Base-by-base conservation (phyloP, 2,329 filamentous ascomycete genomes). In the Sclerotinia nivalis region DNA sequence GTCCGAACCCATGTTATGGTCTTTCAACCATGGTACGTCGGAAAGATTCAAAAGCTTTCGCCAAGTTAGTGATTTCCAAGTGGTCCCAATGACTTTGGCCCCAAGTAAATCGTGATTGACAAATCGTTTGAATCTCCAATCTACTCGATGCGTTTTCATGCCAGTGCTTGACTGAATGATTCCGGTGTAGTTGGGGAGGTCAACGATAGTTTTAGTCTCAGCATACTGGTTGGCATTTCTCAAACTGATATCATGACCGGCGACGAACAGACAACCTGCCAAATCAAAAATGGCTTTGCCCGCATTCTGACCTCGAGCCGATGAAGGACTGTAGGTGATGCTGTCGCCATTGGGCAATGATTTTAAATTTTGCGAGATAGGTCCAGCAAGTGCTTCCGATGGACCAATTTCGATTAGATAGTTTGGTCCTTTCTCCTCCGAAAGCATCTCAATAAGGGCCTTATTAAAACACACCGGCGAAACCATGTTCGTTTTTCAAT, bases 141-240 rank as follows among this genome's bases (percentile, higher is more conserved):
- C 80, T 75, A 31, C 82, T 83, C 2, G 84, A 75, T 54, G 83
- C 81, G 2, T 82, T 84, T 71, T 88, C 85, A 70, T 84, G 80
- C 85, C 85, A 87, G 74, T 86, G 86, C 0, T 76, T 78, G 49
- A 80, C 83, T n/a, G 77, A 76, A 70, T 87, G 85, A 40, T 87
- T 85, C 85, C 85, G 1, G 82, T 79, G 70, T 87, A 87, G 1
- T 81, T 80, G 0, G 86, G 85, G 18, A 88, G 75, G 40, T 74
- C 80, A 0, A 79, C 73, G 6, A 87, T 54, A 8, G 55, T 40
- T 28, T 31, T 28, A n/a, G 70, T 81, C 75, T 71, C 81, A 37
- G 25, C n/a, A 80, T 20, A 25, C 10, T 37, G 25, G 74, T 85
- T 71, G 28, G 71, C 60, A 18, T 31, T 43, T 31, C 25, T 45